phyloP scores from a whole-genome alignment of 306 rosid species.

The Lagenaria siceraria region DNA sequence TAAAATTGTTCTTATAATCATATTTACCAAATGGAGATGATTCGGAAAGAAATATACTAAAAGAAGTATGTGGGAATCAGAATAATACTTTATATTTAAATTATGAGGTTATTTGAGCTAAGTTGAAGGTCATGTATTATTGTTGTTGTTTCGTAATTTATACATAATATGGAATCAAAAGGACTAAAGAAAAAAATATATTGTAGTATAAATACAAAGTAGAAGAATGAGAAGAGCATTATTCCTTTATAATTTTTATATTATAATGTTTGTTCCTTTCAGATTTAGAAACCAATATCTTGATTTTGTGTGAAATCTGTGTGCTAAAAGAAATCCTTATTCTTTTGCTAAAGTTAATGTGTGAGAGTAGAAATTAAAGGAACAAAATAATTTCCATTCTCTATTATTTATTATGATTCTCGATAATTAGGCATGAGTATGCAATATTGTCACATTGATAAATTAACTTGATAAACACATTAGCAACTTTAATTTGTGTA shows the following conservation, averaged over 20 bases:
- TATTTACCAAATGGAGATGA: not conserved
- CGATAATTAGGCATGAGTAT: not conserved
- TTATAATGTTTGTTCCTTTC: not conserved
- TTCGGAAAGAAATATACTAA: not conserved
- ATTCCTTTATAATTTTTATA: too few relatives aligned
- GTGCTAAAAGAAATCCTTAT: not conserved
- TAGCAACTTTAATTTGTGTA: too few relatives aligned
- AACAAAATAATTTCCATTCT: not conserved
- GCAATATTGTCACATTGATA: not conserved
- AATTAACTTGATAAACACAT: too few relatives aligned
- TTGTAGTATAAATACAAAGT: too few relatives aligned
- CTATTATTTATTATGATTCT: not conserved
- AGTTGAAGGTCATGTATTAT: not conserved
- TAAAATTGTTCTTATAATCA: not conserved
- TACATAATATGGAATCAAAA: not conserved
- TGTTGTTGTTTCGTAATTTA: not conserved
- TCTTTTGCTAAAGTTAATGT: not conserved
- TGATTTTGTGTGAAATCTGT: not conserved
- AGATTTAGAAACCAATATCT: not conserved
- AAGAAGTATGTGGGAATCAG: not conserved
- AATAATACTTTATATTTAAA: not conserved
- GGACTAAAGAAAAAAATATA: not conserved
- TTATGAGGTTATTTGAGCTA: not conserved
- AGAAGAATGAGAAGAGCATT: too few relatives aligned
- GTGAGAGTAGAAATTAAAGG: not conserved